Evolutionary conservation across 352 stramenopile species (phyloP).

Genomic region (Pythium oligandrum): DNA sequence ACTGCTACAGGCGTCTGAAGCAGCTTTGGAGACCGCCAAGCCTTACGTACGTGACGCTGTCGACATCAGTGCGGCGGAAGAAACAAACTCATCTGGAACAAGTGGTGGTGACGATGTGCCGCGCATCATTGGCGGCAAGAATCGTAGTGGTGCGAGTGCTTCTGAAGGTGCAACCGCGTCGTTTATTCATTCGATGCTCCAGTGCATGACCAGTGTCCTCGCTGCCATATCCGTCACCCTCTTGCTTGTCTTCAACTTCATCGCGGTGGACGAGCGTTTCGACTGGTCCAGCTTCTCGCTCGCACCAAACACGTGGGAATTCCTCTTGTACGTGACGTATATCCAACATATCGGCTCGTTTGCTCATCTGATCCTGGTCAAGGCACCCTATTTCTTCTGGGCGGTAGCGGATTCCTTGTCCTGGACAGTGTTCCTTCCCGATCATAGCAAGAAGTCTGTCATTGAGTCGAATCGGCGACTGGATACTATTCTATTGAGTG

Average conservation of each 20-base stretch:
- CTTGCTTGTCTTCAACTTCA: constrained; percentile 52
- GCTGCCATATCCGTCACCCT: no score
- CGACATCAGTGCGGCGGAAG: no score
- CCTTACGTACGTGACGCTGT: no score
- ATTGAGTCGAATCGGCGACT: background rate
- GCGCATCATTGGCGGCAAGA: no score
- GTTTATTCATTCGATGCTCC: no score
- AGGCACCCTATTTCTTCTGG: background rate
- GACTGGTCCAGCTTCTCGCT: constrained; percentile 40
- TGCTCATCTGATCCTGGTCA: background rate
- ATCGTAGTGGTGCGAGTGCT: no score
- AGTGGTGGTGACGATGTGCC: no score
- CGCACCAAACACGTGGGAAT: constrained; percentile 69
- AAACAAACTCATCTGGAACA: no score
- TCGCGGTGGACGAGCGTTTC: constrained; percentile 36
- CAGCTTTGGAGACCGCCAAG: no score
- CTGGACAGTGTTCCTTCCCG: background rate
- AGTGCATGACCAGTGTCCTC: no score
- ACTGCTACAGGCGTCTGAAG: no score
- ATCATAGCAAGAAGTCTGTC: background rate
- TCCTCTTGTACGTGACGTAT: constrained; percentile 57
- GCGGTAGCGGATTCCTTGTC: background rate
- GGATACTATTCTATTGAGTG: background rate
- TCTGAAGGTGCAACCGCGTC: no score
- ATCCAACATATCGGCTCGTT: constrained; percentile 43